phyloP scores from a whole-genome alignment of 2,329 filamentous ascomycete species.

The Botryotinia convoluta region DNA sequence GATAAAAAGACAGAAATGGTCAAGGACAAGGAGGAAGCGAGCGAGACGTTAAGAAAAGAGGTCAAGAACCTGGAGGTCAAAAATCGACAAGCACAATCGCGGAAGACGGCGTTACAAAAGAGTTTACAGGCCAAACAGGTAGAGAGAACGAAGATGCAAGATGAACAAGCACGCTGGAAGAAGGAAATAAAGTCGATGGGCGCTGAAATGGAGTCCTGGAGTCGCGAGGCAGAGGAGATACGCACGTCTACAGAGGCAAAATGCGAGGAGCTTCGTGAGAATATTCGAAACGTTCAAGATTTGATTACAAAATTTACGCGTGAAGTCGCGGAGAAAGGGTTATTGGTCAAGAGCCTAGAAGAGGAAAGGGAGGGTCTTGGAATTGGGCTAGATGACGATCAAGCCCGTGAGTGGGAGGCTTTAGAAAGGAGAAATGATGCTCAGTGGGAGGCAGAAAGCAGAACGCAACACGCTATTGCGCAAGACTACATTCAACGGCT shows the following conservation, averaged over 20 bases:
- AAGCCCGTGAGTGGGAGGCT: slow-evolving; percentile 33
- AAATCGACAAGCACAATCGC: slow-evolving; percentile 77
- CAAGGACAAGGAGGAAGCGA: slow-evolving; percentile 89
- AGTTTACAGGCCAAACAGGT: slow-evolving; percentile 64
- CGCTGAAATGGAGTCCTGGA: slow-evolving; percentile 53
- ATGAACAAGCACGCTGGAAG: slow-evolving; percentile 68
- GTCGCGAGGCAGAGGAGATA: slow-evolving; percentile 51
- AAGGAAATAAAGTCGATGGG: slow-evolving; percentile 60
- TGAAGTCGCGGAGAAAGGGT: slow-evolving; percentile 68
- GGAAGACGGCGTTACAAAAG: slow-evolving; percentile 75
- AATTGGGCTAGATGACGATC: slow-evolving; percentile 58
- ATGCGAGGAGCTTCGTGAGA: slow-evolving; percentile 50
- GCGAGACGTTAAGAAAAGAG: slow-evolving; percentile 77
- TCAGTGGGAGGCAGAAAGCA: slow-evolving; percentile 37
- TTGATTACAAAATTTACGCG: slow-evolving; percentile 58
- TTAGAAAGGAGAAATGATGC: slow-evolving; percentile 34
- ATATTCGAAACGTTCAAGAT: slow-evolving; percentile 61
- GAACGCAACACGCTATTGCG: slow-evolving; percentile 30
- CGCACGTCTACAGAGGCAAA: slow-evolving; percentile 52
- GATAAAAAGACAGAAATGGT: slow-evolving; percentile 74
- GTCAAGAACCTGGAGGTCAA: slow-evolving; percentile 76
- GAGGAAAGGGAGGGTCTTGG: slow-evolving; percentile 63
- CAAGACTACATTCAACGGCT: slow-evolving; percentile 28
- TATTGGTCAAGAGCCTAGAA: slow-evolving; percentile 70
- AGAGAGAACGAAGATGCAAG: slow-evolving; percentile 66